A percentile compares a stretch with the other conserved stretches of the same genome.
Evolutionary conservation across 2,329 filamentous ascomycete genomes (phyloP).

Genomic region (Ceratocystis destructans): DNA sequence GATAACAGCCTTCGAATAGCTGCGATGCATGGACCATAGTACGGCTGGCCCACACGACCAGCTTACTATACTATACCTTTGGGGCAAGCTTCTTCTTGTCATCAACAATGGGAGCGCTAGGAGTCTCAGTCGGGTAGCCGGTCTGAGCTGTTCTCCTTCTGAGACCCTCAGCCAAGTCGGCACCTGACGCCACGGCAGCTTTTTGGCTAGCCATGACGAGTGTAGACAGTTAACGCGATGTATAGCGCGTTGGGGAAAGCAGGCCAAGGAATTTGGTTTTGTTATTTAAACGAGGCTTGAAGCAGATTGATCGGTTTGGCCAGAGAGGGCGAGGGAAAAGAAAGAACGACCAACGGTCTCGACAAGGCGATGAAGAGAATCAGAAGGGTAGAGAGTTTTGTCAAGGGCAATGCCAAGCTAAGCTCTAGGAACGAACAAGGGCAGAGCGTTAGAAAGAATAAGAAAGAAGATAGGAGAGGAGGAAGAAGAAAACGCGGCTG

Average conservation of each 20-base stretch:
- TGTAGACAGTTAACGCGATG: neutral
- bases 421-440: constrained; percentile 15
- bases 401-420: constrained; percentile 20
- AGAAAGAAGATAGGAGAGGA: neutral
- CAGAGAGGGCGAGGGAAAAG: neutral
- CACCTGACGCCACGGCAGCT: constrained; percentile 45
- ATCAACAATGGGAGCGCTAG: constrained; percentile 30
- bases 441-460: constrained; percentile 2
- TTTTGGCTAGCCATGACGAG: constrained; percentile 40
- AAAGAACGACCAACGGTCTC: constrained; percentile 4
- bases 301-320: neutral
- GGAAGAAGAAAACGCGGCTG: constrained; percentile 15
- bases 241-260: neutral
- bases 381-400: constrained; percentile 19
- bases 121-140: constrained; percentile 7
- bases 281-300: neutral
- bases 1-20: neutral
- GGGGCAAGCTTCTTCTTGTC: constrained; percentile 46
- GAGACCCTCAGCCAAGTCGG: constrained; percentile 42
- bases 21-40: neutral
- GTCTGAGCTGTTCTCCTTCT: constrained; percentile 38
- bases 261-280: neutral
- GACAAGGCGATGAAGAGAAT: constrained; percentile 11
- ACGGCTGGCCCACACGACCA: neutral
- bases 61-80: constrained; percentile 32